phyloP scores from a whole-genome alignment of 2,329 filamentous ascomycete genomes.

The Diaporthe helianthi region DNA sequence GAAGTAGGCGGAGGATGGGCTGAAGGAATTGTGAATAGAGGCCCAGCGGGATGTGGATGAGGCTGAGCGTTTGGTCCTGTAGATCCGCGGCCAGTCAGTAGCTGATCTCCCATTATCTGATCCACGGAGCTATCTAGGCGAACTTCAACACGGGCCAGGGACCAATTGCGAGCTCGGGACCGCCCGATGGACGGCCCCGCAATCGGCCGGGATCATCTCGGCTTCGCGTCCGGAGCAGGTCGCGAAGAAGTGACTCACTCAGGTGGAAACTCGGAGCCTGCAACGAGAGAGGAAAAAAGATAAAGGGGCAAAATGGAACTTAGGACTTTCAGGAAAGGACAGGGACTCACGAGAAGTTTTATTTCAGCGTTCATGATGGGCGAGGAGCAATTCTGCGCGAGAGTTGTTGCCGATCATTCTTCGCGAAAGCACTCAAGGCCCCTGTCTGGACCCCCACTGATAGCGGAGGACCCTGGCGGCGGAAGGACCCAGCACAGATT shows the following conservation, averaged over 20 bases:
- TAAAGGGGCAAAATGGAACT: background rate
- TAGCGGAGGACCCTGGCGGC: conserved; percentile 18
- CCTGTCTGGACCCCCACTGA: conserved; percentile 30
- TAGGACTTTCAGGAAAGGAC: background rate
- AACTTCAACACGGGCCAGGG: background rate
- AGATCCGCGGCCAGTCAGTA: conserved; percentile 41
- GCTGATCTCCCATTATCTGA: background rate
- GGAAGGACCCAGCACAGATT: conserved; percentile 16
- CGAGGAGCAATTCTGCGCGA: conserved; percentile 10
- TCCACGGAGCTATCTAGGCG: background rate
- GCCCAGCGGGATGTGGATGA: conserved; percentile 88
- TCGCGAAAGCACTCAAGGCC: conserved; percentile 24
- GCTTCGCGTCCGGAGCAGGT: background rate
- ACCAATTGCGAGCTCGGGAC: background rate
- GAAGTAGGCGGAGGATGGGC: conserved; percentile 83
- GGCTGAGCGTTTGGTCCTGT: conserved; percentile 84
- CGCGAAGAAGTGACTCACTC: background rate
- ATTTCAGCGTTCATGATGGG: conserved; percentile 63
- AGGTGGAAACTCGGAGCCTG: background rate
- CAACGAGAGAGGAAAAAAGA: background rate
- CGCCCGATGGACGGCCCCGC: conserved; percentile 18
- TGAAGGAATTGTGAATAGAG: conserved; percentile 82
- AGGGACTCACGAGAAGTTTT: conserved; percentile 60
- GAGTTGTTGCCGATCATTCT: conserved; percentile 29
- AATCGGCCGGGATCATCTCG: conserved; percentile 20